These are phyloP conservation scores for Monilinia aucupariae DNA, from an alignment of 2,329 filamentous ascomycete species.

Conservation along the genomic window DNA sequence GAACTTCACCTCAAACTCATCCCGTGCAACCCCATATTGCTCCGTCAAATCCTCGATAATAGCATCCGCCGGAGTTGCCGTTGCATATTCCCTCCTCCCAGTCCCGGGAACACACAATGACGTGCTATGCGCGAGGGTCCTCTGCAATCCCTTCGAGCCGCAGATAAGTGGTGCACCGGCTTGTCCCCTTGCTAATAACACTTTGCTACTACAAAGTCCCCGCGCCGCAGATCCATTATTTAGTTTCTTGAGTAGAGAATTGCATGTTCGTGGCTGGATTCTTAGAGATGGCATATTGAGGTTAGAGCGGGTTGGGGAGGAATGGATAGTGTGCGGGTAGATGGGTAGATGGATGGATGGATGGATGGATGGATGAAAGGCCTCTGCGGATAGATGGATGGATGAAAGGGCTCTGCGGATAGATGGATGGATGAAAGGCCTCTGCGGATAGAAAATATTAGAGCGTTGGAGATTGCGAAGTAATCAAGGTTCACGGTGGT, in stretches of 20 bases:
- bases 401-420: too few species aligned
- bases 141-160: background rate
- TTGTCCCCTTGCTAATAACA: background rate
- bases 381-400: too few species aligned
- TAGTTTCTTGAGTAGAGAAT: background rate
- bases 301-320: background rate
- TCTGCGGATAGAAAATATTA: background rate
- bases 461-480: background rate
- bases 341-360: too few species aligned
- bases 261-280: background rate
- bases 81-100: background rate
- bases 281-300: background rate
- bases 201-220: background rate
- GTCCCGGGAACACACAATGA: background rate
- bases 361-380: too few species aligned
- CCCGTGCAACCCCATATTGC: slow-evolving; percentile 39
- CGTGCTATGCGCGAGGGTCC: background rate
- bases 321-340: background rate
- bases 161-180: background rate
- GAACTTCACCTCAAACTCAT: slow-evolving; percentile 40
- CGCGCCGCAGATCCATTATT: background rate
- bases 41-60: slow-evolving; percentile 12
- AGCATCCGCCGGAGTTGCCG: background rate
- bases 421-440: too few species aligned
- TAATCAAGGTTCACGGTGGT: too few species aligned